A percentile compares a stretch with the other conserved stretches of the same genome.
phyloP scores from a whole-genome alignment of 1,139 yeast genomes.

The Yamadazyma mexicana region DNA sequence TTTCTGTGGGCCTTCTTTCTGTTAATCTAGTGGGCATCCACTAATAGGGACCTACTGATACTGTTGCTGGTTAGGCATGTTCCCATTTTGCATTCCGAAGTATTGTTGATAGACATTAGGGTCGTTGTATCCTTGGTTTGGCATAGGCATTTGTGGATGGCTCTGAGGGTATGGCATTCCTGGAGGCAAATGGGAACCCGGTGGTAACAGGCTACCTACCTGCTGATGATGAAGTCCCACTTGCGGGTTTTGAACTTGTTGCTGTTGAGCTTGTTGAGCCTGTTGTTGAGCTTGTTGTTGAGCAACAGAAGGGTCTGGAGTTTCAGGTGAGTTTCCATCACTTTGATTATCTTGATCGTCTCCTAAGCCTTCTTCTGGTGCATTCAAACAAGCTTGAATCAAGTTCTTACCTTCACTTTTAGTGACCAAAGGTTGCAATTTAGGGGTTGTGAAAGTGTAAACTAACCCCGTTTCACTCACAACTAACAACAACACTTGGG shows the following conservation, averaged over 20 bases:
- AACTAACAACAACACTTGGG: slow-evolving; percentile 89
- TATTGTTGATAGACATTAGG: slow-evolving; percentile 59
- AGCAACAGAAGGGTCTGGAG: slow-evolving; percentile 35
- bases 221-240: slow-evolving; percentile 28
- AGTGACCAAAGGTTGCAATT: slow-evolving; percentile 94
- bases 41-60: slow-evolving; percentile 22
- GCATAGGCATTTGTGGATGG: slow-evolving; percentile 40
- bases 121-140: slow-evolving; percentile 25
- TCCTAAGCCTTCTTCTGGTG: slow-evolving; percentile 70
- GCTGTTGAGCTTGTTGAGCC: slow-evolving; percentile 20
- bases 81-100: slow-evolving; percentile 54
- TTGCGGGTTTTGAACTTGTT: slow-evolving; percentile 20
- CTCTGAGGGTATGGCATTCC: slow-evolving; percentile 42
- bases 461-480: slow-evolving; percentile 97
- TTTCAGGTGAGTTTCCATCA: slow-evolving; percentile 46
- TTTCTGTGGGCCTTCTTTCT: too few species aligned
- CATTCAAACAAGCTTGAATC: slow-evolving; percentile 95
- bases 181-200: slow-evolving; percentile 48
- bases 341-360: slow-evolving; percentile 68
- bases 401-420: slow-evolving; percentile 95
- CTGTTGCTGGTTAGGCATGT: slow-evolving; percentile 45
- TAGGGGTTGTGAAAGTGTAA: slow-evolving; percentile 98
- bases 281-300: slow-evolving; percentile 33
- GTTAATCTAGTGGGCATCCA: too few species aligned
- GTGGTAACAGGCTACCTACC: slow-evolving; percentile 39